These are phyloP conservation scores for Penicillium psychrofluorescens DNA, from an alignment of 495 filamentous ascomycete genomes.

Conservation along the genomic window DNA sequence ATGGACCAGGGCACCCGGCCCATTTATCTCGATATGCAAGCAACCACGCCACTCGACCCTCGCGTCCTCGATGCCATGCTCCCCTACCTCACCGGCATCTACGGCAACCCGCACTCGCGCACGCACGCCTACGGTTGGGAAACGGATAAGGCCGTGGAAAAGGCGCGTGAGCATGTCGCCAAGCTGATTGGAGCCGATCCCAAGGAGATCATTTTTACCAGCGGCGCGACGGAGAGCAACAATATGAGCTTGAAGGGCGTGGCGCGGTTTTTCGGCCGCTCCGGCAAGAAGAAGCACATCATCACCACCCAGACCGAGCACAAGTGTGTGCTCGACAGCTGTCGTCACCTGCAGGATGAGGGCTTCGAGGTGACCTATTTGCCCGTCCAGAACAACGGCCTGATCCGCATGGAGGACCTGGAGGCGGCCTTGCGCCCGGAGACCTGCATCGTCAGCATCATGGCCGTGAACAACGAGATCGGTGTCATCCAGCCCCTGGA, in stretches of 20 bases:
- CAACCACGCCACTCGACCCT: slow-evolving; percentile 93
- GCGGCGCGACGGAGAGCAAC: slow-evolving; percentile 96
- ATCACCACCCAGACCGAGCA: slow-evolving; percentile 97
- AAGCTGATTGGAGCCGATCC: slow-evolving; percentile 85
- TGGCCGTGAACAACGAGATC: slow-evolving; percentile 99
- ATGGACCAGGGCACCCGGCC: slow-evolving; percentile 92
- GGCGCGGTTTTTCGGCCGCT: slow-evolving; percentile 84
- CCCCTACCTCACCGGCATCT: slow-evolving; percentile 85
- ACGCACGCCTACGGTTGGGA: slow-evolving; percentile 99
- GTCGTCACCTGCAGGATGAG: slow-evolving; percentile 91
- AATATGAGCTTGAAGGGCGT: slow-evolving; percentile 99
- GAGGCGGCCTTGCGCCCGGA: slow-evolving; percentile 87
- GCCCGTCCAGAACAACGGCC: slow-evolving; percentile 75
- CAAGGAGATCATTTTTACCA: slow-evolving; percentile 98
- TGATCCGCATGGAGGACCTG: slow-evolving; percentile 79
- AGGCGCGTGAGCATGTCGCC: slow-evolving; percentile 76
- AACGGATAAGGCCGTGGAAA: slow-evolving; percentile 85
- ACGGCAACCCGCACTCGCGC: slow-evolving; percentile 94
- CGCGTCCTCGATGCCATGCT: slow-evolving; percentile 95
- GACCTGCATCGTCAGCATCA: slow-evolving; percentile 87
- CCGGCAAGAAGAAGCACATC: slow-evolving; percentile 96
- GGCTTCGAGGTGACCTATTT: slow-evolving; percentile 95
- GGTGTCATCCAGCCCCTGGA: slow-evolving; percentile 94
- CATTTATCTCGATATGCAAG: slow-evolving; percentile 98
- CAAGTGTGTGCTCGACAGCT: slow-evolving; percentile 97